phyloP scores from a whole-genome alignment of 2,329 filamentous ascomycete species.

The Beauveria scarabaeidicola region DNA sequence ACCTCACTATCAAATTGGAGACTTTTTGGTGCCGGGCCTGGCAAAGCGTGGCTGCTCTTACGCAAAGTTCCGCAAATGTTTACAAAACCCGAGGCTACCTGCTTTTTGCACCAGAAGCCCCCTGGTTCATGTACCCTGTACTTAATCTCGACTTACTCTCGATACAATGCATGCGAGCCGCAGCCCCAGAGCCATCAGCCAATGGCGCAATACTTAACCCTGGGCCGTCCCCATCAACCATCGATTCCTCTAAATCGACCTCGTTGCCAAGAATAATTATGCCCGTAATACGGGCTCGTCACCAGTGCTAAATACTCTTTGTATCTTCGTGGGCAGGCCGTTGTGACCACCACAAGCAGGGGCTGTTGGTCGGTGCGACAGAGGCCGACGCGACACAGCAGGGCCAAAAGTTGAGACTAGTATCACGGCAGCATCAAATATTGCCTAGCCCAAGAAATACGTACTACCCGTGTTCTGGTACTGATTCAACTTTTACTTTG shows the following conservation, averaged over 20 bases:
- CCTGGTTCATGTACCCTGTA: neutral
- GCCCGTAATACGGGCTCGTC: neutral
- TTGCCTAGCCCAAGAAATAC: no score
- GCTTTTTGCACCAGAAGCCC: no score
- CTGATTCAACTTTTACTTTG: no score
- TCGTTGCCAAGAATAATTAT: neutral
- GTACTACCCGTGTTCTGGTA: no score
- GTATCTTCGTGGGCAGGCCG: no score
- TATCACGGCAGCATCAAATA: no score
- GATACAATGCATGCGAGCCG: slow-evolving; percentile 2
- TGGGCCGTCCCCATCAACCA: neutral
- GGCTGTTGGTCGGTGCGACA: no score
- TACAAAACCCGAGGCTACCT: neutral
- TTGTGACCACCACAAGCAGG: no score
- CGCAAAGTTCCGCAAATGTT: neutral
- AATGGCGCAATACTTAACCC: neutral
- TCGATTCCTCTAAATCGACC: neutral
- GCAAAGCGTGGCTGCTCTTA: neutral
- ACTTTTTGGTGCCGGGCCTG: neutral
- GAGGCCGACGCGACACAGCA: no score
- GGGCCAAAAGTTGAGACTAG: no score
- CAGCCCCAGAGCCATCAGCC: slow-evolving; percentile 1
- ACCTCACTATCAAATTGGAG: neutral
- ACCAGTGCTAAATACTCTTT: no score
- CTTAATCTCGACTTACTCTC: neutral